Evolutionary conservation across 176 grass and related monocot genomes (phyloP), one percentile per base, ranked within the genome.

Genomic region (Dactylis glomerata): DNA sequence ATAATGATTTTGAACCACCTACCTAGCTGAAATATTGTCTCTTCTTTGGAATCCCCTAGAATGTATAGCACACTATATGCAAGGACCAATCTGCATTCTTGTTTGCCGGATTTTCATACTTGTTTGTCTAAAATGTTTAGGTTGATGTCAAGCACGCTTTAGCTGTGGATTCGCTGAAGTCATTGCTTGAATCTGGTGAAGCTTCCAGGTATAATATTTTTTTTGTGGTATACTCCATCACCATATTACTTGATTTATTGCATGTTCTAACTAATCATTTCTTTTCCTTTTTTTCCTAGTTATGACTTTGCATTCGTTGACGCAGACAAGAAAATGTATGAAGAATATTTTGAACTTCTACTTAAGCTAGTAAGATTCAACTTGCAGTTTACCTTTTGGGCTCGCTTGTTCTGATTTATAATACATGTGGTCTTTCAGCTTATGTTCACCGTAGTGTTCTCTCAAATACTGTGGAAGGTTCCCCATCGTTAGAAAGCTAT

Each of bases 261-360:
- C 55, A 38, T 90, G 56, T 55, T 68, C 19, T 73, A 28, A 82
- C 62, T 68, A 69, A 65, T 41, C 19, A 20, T 90, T 44, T 83
- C 20, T 49, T 51, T 83, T 64, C 76, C 33, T 24, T 19, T 57
- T 23, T 82, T 81, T 82, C 78, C 45, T 85, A 98, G 96, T 87
- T 98, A 89, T 79, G 96, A 98, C 83, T 98, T 98, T 83, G 96
- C 93, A 83, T 98, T 98, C 84, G 87, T 98, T 86, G 96, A 98
- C 82, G 96, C 96, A 85, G 93, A 98, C 45, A 98, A 98, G 89
- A 86, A 44, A 90, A 82, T 89, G 86, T 98, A 98, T 51, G 76
- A 78, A 52, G 89, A 95, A 77, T 98, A 98, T 77, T 95, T 90
- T 88, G 96, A 98, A 57, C 87, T 92, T 83, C 87, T 95, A 80